phyloP scores from a whole-genome alignment of 306 rosid genomes.

The Prunus mongolica region DNA sequence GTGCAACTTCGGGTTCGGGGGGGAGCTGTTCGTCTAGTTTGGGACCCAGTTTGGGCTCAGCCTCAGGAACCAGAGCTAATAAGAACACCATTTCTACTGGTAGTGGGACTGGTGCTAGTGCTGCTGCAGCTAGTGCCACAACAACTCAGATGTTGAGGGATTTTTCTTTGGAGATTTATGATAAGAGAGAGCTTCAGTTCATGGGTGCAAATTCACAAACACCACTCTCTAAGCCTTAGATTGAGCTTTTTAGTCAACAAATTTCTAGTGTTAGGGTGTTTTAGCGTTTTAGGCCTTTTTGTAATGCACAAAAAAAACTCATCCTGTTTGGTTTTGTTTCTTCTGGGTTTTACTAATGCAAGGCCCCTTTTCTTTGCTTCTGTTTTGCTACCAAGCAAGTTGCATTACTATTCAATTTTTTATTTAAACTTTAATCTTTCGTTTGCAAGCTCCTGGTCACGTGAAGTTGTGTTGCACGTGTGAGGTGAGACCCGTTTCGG shows the following conservation, averaged over 20 bases:
- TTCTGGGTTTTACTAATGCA: constrained; percentile 10
- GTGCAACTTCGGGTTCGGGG: constrained; percentile 19
- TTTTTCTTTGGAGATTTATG: constrained; percentile 62
- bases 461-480: constrained; percentile 9
- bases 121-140: background rate
- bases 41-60: constrained; percentile 31
- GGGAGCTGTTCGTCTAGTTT: constrained; percentile 38
- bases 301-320: background rate
- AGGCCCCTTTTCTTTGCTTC: no score
- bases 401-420: no score
- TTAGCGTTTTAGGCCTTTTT: background rate
- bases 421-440: no score
- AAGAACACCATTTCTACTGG: background rate
- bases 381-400: no score
- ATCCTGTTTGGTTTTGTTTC: background rate
- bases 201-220: constrained; percentile 50
- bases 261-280: background rate
- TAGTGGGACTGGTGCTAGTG: constrained; percentile 3
- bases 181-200: constrained; percentile 74
- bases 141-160: constrained; percentile 59
- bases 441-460: constrained; percentile 3
- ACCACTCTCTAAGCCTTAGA: constrained; percentile 40
- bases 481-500: background rate
- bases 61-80: constrained; percentile 14
- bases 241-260: background rate